Percentiles rank a stretch among this genome's conserved stretches.
Conservation (phyloP, 2,329 filamentous ascomycete genomes). For the Pseudocercospora vitis region DNA sequence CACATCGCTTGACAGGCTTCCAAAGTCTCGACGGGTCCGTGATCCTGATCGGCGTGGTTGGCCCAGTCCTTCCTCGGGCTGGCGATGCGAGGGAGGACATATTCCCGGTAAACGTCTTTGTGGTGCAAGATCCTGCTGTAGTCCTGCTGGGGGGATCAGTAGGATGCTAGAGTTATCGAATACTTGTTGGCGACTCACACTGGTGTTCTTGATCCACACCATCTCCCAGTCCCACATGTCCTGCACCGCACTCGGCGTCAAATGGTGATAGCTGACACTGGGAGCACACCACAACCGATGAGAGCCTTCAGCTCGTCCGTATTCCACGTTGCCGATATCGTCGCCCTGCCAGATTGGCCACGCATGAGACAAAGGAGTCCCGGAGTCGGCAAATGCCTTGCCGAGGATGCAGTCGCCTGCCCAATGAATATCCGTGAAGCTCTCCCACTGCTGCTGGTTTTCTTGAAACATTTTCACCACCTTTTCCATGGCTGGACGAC, state of each 20-base stretch:
- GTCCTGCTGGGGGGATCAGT: constrained; percentile 8
- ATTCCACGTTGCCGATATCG: constrained; percentile 28
- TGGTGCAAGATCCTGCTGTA: constrained; percentile 22
- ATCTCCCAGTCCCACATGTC: constrained; percentile 31
- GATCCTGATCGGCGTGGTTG: constrained; percentile 28
- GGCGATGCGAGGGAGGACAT: constrained; percentile 26
- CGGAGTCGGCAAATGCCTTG: constrained; percentile 29
- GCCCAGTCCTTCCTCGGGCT: constrained; percentile 27
- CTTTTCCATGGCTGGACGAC: constrained; percentile 40
- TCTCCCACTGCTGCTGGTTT: constrained; percentile 38
- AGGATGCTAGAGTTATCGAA: constrained; percentile 20
- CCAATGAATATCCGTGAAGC: constrained; percentile 31
- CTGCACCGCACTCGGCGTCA: constrained; percentile 25
- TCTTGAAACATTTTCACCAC: constrained; percentile 41
- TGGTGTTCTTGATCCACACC: constrained; percentile 24
- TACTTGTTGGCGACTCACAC: constrained; percentile 15
- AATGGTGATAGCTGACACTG: constrained; percentile 30
- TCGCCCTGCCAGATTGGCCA: constrained; percentile 35
- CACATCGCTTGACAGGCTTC: constrained; percentile 28
- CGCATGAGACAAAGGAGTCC: constrained; percentile 25
- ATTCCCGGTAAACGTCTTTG: constrained; percentile 28
- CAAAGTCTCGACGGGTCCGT: constrained; percentile 13
- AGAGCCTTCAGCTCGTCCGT: constrained; percentile 20
- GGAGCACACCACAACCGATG: constrained; percentile 33
- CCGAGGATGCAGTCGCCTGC: constrained; percentile 35